Evolutionary conservation across 306 rosid genomes (phyloP).

Genomic region (Prunus dulcis): DNA sequence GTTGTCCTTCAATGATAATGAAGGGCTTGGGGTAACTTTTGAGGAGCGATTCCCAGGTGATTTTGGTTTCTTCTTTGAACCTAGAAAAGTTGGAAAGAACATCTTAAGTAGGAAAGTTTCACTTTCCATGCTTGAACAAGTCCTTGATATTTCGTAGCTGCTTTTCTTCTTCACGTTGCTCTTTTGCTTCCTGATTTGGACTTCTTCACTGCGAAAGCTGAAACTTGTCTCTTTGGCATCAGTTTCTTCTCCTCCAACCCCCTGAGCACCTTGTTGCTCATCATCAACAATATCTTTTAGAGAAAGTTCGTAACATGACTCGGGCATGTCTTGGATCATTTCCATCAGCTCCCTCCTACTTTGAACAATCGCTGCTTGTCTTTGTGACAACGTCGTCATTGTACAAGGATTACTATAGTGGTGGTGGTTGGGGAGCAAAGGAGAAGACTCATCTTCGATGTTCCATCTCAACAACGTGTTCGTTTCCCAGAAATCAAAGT

Average conservation of each 20-base stretch:
- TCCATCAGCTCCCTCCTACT: constrained; percentile 57
- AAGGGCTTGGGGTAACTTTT: constrained; percentile 31
- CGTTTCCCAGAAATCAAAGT: constrained; percentile 49
- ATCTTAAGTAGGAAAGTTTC: constrained; percentile 55
- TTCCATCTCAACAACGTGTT: background rate
- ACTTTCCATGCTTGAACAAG: constrained; percentile 49
- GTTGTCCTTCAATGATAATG: constrained; percentile 19
- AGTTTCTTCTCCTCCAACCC: constrained; percentile 13
- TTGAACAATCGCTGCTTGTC: constrained; percentile 37
- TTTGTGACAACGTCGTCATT: constrained; percentile 18
- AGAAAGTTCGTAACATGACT: constrained; percentile 65
- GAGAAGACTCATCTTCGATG: constrained; percentile 22
- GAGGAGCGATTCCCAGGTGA: constrained; percentile 29
- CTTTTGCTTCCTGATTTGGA: constrained; percentile 21
- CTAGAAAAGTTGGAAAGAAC: constrained; percentile 58
- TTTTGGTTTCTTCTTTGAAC: constrained; percentile 47
- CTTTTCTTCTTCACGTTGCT: constrained; percentile 4
- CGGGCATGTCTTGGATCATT: constrained; percentile 47
- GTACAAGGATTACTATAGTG: constrained; percentile 24
- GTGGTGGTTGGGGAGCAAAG: constrained; percentile 32
- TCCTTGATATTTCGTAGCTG: constrained; percentile 37
- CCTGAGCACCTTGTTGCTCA: constrained; percentile 26
- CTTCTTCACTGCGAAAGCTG: constrained; percentile 13
- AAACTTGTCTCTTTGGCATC: constrained; percentile 9
- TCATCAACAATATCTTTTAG: constrained; percentile 54